Evolutionary conservation across 2,329 filamentous ascomycete species (phyloP), one percentile per base, ranked within the genome.

Genomic region (Dothideomycetes sp.): DNA sequence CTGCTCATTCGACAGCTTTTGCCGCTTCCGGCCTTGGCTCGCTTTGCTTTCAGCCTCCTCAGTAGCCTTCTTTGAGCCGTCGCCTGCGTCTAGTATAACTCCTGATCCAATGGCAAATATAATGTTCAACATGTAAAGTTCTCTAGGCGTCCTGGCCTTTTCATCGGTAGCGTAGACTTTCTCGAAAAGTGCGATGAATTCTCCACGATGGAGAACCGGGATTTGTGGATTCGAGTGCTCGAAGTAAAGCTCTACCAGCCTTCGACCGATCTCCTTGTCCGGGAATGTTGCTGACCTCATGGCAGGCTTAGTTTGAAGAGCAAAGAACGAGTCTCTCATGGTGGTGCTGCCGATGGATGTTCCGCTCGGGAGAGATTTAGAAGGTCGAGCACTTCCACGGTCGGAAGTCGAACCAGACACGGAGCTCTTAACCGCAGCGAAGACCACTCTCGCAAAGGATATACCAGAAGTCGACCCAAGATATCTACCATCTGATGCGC

Each of bases 161-260:
- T 76, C 71, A 15, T 82, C 76, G 1, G 76, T 73, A 4, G 75
- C 70, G 60, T 94, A 95, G 0, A 86, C 84, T 32, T 77, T 75
- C 40, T 94, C 81, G 57, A 95, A 84, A 64, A 94, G 78, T 32
- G 82, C 74, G 80, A 87, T 86, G 55, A 95, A 96, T 52, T 95
- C 86, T 22, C 75, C 80, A 25, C 84, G 79, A 57, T 96, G 89
- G 35, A 96, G 68, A 30, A 95, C 86, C 0, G 89, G 89, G 49
- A 95, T 93, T 61, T 96, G 89, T 4, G 89, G 88, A 58, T 96
- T 96, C 1, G 89, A 86, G 58, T 95, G 84, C 63, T 95, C 86
- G 60, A 96, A 96, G 60, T 95, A 96, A 25, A 95, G 73, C 41
- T 79, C 76, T 25, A 85, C 80, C 13, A 96, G 71, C 45, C 78